Base-by-base conservation (phyloP, 2,329 filamentous ascomycete species). In the Penicillium sp. region DNA sequence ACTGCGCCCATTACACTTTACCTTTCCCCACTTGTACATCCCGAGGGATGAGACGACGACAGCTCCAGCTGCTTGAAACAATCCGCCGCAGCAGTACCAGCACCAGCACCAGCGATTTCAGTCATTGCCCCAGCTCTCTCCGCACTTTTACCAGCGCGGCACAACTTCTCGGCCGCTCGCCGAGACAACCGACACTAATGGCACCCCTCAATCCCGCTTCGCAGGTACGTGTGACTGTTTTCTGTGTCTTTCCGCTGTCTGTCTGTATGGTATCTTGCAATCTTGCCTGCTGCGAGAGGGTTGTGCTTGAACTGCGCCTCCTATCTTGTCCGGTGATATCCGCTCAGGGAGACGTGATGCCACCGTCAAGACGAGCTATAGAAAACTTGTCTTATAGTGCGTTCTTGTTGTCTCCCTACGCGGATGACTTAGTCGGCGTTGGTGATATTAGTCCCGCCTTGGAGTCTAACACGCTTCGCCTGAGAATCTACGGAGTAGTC, bases 161-260 rank as follows among this genome's bases (percentile, higher is more conserved):
- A 16, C 54, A 49, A 16, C 9, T 44, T 9, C 18, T 19, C 27
- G 43, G 18, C 24, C 41, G n/a, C 3, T 19, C 40, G 35, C 44
- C 36, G 27, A 14, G 57, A 36, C 19, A 53, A 43, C 16, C 39
- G 33, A 51, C 40, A 24, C 51, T 49, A 35, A 71, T 72, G 70
- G 59, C 70, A 13, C 69, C 61, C 36, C 56, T 71, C 18, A 72
- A 71, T 55, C 59, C 59, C 33, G 50, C 55, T 19, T 69, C 69
- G 22, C 59, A 66, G 65, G 69, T 70, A 67, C 33, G 67, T 64
- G 43, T 36, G 52, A 55, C 44, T 37, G 36, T 60, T 24, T 49
- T 44, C 36, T 64, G 51, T 44, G 40, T 2, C 13, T 66, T 58
- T 33, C 58, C 56, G 54, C 41, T 33, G 49, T 47, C 47, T 51